Evolutionary conservation across 495 filamentous ascomycete genomes (phyloP).

Genomic region (Penicillium goetzii): DNA sequence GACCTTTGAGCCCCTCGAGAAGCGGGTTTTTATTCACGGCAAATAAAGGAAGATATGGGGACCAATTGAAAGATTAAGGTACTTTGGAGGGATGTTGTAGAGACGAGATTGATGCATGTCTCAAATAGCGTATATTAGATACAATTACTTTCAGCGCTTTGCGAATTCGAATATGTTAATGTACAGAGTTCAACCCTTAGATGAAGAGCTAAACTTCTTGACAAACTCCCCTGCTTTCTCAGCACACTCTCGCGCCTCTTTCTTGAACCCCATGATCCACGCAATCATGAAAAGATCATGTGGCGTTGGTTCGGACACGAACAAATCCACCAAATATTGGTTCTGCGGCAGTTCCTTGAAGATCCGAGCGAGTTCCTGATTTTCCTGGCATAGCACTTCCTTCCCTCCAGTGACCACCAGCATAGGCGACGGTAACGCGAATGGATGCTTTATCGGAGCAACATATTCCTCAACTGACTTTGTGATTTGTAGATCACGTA

Average conservation of each 20-base stretch:
- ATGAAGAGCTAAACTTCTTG: no score
- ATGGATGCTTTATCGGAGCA: slow-evolving; percentile 36
- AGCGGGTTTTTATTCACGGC: slow-evolving; percentile 24
- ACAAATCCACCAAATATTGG: slow-evolving; percentile 30
- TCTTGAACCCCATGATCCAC: slow-evolving; percentile 35
- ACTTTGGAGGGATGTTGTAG: not conserved
- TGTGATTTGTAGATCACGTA: slow-evolving; percentile 23
- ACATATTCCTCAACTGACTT: slow-evolving; percentile 36
- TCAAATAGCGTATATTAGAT: not conserved
- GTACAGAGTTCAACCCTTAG: not conserved
- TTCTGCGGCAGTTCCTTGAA: slow-evolving; percentile 32
- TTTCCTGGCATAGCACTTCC: slow-evolving; percentile 46
- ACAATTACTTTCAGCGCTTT: not conserved
- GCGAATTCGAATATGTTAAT: not conserved
- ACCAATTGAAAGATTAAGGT: not conserved
- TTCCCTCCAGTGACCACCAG: slow-evolving; percentile 41
- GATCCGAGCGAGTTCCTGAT: slow-evolving; percentile 31
- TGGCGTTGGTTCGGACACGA: slow-evolving; percentile 35
- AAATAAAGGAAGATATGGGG: slow-evolving; percentile 3
- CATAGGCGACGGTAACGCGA: slow-evolving; percentile 40
- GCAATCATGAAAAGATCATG: slow-evolving; percentile 48
- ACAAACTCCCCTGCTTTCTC: slow-evolving; percentile 32
- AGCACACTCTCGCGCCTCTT: slow-evolving; percentile 33
- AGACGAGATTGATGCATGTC: not conserved
- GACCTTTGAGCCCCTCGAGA: slow-evolving; percentile 22